Evolutionary conservation across 306 rosid genomes (phyloP).

Genomic region (Phaseolus lunatus): DNA sequence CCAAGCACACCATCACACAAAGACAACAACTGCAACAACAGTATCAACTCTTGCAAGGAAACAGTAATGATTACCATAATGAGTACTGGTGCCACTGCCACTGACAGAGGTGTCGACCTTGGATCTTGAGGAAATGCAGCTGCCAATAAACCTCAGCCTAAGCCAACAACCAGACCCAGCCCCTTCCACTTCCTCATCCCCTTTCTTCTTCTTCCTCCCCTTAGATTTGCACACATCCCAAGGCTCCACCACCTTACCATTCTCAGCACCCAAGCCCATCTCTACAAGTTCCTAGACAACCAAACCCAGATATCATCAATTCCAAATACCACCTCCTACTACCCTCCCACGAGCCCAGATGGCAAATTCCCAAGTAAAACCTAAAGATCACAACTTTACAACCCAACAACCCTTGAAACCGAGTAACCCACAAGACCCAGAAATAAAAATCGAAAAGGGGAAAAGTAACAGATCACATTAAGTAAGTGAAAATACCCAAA

Average conservation of each 20-base stretch:
- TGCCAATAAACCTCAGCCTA: slow-evolving; percentile 73
- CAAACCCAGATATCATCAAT: slow-evolving; percentile 56
- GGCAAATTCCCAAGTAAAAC: slow-evolving; percentile 34
- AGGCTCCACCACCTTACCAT: slow-evolving; percentile 80
- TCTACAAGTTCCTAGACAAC: slow-evolving; percentile 60
- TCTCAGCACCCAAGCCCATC: slow-evolving; percentile 79
- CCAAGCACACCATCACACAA: slow-evolving; percentile 23
- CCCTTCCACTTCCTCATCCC: slow-evolving; percentile 51
- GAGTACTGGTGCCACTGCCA: slow-evolving; percentile 86
- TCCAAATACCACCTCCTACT: slow-evolving; percentile 44
- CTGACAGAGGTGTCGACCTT: slow-evolving; percentile 90
- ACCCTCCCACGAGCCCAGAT: slow-evolving; percentile 40
- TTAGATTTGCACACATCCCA: slow-evolving; percentile 76
- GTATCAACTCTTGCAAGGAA: slow-evolving; percentile 31
- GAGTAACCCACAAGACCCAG: slow-evolving; percentile 25
- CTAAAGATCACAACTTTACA: slow-evolving; percentile 51
- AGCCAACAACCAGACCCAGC: slow-evolving; percentile 84
- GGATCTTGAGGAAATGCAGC: slow-evolving; percentile 99
- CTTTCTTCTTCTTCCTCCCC: slow-evolving; percentile 65
- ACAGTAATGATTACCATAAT: slow-evolving; percentile 68
- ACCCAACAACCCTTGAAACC: slow-evolving; percentile 34
- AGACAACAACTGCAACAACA: background rate
- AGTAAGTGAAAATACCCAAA: slow-evolving; percentile 46
- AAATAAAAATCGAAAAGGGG: slow-evolving; percentile 28
- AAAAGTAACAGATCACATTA: slow-evolving; percentile 57